Conservation (phyloP, 495 filamentous ascomycete species). For the Hyaloscypha bicolor region DNA sequence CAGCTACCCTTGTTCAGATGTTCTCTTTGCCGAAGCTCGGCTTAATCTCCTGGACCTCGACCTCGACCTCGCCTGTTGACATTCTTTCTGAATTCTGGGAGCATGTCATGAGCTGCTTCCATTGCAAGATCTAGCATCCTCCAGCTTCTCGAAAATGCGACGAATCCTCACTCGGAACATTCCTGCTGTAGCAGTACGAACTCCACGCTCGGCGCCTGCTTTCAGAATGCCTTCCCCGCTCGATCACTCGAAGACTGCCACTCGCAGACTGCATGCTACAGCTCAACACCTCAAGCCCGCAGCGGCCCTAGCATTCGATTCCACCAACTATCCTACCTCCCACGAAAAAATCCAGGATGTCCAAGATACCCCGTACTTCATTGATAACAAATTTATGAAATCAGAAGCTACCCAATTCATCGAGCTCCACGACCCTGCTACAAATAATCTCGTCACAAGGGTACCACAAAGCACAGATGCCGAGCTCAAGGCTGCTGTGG, state of each 20-base stretch:
- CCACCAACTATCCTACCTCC: conserved; percentile 74
- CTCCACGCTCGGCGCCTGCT: conserved; percentile 21
- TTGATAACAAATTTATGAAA: conserved; percentile 85
- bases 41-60: neutral
- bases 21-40: neutral
- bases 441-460: conserved; percentile 97
- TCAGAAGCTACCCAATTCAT: conserved; percentile 83
- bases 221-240: conserved; percentile 32
- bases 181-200: conserved; percentile 26
- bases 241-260: conserved; percentile 29
- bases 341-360: conserved; percentile 78
- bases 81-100: neutral
- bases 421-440: conserved; percentile 92
- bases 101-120: conserved; percentile 14
- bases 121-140: conserved; percentile 2
- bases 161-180: conserved; percentile 25
- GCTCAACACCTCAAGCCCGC: conserved; percentile 57
- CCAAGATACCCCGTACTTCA: conserved; percentile 83
- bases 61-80: neutral
- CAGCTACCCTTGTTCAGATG: too few species aligned
- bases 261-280: conserved; percentile 59
- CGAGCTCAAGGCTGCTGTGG: conserved; percentile 86
- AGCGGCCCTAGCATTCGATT: conserved; percentile 54
- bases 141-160: conserved; percentile 26
- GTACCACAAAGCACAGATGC: conserved; percentile 92